These are phyloP conservation scores for Phlegmacium glaucopus DNA, from an alignment of 768 basidiomycete genomes.

Conservation along the genomic window DNA sequence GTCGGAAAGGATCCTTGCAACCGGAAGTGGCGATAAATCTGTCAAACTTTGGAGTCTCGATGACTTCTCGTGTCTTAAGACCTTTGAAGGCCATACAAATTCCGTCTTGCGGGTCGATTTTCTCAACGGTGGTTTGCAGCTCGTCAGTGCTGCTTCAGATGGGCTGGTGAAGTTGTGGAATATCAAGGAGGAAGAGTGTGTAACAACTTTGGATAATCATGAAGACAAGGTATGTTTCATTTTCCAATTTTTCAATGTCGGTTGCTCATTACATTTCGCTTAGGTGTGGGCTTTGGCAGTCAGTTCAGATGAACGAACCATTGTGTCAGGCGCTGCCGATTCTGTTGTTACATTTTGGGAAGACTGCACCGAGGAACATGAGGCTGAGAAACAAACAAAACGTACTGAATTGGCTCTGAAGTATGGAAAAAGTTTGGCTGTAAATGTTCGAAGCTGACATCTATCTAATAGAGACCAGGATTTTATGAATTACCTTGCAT, in stretches of 20 bases:
- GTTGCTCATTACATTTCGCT: neutral
- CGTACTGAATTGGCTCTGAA: constrained; percentile 74
- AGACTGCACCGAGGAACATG: constrained; percentile 86
- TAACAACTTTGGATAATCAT: constrained; percentile 91
- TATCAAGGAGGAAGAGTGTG: constrained; percentile 82
- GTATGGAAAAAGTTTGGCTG: constrained; percentile 43
- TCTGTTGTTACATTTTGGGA: constrained; percentile 96
- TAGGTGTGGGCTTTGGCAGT: constrained; percentile 97
- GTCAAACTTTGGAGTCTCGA: constrained; percentile 93
- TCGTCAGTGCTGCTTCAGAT: constrained; percentile 90
- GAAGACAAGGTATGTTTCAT: constrained; percentile 80
- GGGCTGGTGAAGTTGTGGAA: constrained; percentile 97
- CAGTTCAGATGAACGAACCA: constrained; percentile 73
- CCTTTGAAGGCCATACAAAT: constrained; percentile 98
- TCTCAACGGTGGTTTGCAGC: constrained; percentile 75
- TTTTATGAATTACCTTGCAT: constrained; percentile 81
- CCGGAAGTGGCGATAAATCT: constrained; percentile 93
- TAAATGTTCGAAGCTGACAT: neutral
- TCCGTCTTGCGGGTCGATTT: constrained; percentile 94
- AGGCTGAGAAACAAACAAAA: constrained; percentile 68
- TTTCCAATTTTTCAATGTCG: neutral
- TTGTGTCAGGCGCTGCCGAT: constrained; percentile 95
- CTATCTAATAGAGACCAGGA: constrained; percentile 78
- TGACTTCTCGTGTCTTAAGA: constrained; percentile 91
- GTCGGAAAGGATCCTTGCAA: constrained; percentile 81